Base-by-base conservation (phyloP, 2,329 filamentous ascomycete genomes). In the Beauveria brongniartii region DNA sequence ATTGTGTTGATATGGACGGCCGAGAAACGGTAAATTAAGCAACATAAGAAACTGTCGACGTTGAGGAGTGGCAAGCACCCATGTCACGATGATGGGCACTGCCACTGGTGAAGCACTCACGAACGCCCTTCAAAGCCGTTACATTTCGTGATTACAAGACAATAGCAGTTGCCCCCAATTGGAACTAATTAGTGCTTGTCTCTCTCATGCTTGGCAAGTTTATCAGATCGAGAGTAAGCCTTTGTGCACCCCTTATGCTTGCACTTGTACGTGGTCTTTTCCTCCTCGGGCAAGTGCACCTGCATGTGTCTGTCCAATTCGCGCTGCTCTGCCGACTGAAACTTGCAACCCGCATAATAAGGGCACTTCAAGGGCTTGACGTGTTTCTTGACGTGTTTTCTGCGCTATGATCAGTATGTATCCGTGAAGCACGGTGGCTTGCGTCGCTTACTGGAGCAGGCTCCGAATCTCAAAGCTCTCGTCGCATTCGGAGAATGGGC, bases 121-220 rank as follows among this genome's bases (percentile, higher is more conserved):
- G 3, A 50, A 18, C 20, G n/a, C n/a, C 6, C 7, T 3, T 4
- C 10, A 16, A 24, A 8, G 12, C 6, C 20, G 40, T 3, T 6
- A 4, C 12, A 24, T 4, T 14, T 34, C 20, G 12, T 20, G 4
- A 7, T 18, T 7, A 10, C 14, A 10, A 20, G 24, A 3, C 12
- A 26, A 10, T 7, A 16, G 6, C 20, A 5, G 10, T 9, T 4
- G 1, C 1, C 3, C 14, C 5, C 5, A 2, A 16, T 3, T 8
- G 3, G 6, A 8, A 14, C 20, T 9, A 8, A 14, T 46, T 9
- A 55, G 22, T 55, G 53, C 2, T 20, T 20, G 6, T 44, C n/a
- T 30, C 8, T 55, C 9, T 34, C 22, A 44, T 55, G 53, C 14
- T 40, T 5, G 5, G 18, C n/a, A 10, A 44, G 53, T 46, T 14